phyloP scores from a whole-genome alignment of 116 monocot genomes.

The Dioscorea cayenensis region DNA sequence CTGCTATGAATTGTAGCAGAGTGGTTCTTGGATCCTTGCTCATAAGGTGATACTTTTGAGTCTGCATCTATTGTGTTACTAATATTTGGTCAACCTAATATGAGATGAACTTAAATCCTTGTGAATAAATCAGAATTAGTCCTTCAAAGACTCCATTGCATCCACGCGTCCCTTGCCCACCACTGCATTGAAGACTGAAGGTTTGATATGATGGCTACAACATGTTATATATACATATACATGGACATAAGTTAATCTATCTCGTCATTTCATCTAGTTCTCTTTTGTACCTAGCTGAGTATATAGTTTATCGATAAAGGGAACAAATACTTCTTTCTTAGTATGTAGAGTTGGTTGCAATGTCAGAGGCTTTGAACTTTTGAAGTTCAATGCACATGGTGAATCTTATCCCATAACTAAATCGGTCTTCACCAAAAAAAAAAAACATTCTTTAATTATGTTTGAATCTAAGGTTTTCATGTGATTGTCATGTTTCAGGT shows the following conservation, averaged over 20 bases:
- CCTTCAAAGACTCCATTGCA: conserved; percentile 85
- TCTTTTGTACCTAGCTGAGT: conserved; percentile 1
- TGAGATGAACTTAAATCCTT: not conserved
- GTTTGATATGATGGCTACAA: not conserved
- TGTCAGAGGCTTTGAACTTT: conserved; percentile 6
- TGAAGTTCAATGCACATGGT: not conserved
- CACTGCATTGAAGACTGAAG: not conserved
- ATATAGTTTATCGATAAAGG: not conserved
- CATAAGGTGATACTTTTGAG: conserved; percentile 31
- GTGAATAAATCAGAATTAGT: conserved; percentile 39
- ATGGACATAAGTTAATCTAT: not conserved
- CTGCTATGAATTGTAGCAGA: conserved; percentile 72
- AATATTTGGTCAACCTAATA: not conserved
- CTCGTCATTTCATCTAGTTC: not conserved
- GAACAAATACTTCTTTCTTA: conserved; percentile 1
- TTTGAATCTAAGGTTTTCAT: no score
- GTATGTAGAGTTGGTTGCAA: conserved; percentile 11
- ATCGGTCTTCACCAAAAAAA: not conserved
- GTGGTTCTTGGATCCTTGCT: conserved; percentile 63
- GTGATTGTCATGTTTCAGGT: no score
- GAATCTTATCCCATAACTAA: not conserved
- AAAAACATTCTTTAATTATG: no score
- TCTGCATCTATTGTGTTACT: not conserved
- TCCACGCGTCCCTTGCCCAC: conserved; percentile 39
- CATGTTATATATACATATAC: conserved; percentile 4